Conservation (phyloP, 176 grass and related monocot species). For the barley (Hordeum vulgare) region MorexV3_pseudomolecules_assembly NC_058522.1:484019797-484020296, state of each 20-base stretch:
- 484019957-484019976: conserved; percentile 61
- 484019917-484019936: conserved; percentile 44
- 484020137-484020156: conserved; percentile 68
- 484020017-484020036: conserved; percentile 78
- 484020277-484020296: conserved; percentile 69
- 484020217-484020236: not conserved
- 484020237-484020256: not conserved
- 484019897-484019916: not conserved
- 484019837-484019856: not conserved
- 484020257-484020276: conserved; percentile 37
- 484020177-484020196: conserved; percentile 70
- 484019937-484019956: conserved; percentile 72
- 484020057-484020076: not conserved
- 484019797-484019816: conserved; percentile 46
- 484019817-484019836: conserved; percentile 52
- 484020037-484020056: conserved; percentile 36
- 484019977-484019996: conserved; percentile 61
- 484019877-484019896: not conserved
- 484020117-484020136: not conserved
- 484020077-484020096: not conserved
- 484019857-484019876: not conserved
- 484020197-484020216: conserved; percentile 18
- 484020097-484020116: conserved; percentile 6
- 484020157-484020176: conserved; percentile 73
- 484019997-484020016: conserved; percentile 58